A percentile compares a stretch with the other conserved stretches of the same genome.
These are phyloP conservation scores for Capronia epimyces DNA, from an alignment of 2,329 filamentous ascomycete genomes.

Conservation along the genomic window DNA sequence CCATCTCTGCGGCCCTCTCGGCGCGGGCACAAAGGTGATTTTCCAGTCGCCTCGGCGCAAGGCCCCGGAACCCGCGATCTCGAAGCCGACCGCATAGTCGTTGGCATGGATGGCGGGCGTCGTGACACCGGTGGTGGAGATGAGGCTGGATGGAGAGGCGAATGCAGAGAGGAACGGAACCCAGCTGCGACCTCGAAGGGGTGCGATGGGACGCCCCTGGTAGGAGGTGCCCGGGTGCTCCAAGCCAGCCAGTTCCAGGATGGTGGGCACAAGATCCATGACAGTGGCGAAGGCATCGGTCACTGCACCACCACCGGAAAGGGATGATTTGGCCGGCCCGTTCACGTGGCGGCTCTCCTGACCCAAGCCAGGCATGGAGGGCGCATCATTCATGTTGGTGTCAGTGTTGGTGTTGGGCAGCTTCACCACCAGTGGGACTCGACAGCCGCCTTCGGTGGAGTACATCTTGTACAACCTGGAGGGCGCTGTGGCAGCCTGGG, in stretches of 20 bases:
- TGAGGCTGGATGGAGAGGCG: too few species aligned
- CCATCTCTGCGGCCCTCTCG: slow-evolving; percentile 40
- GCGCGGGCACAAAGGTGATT: slow-evolving; percentile 75
- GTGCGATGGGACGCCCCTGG: slow-evolving; percentile 32
- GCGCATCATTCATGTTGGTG: slow-evolving; percentile 32
- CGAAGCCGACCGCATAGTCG: slow-evolving; percentile 32
- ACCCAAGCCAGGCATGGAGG: too few species aligned
- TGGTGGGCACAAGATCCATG: slow-evolving; percentile 36
- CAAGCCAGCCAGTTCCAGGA: slow-evolving; percentile 35
- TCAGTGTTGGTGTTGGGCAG: slow-evolving; percentile 7
- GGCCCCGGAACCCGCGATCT: slow-evolving; percentile 35
- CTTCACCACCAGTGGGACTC: slow-evolving; percentile 28
- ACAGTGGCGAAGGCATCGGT: slow-evolving; percentile 37
- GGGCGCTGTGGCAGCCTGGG: slow-evolving; percentile 30
- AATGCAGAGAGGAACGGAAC: slow-evolving; percentile 29
- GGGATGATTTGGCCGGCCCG: too few species aligned
- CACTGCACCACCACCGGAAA: too few species aligned
- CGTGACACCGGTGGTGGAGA: too few species aligned
- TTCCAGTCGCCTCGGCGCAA: slow-evolving; percentile 86
- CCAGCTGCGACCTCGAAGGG: slow-evolving; percentile 34
- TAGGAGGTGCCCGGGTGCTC: slow-evolving; percentile 32
- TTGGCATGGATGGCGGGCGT: slow-evolving; percentile 31
- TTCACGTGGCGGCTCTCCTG: too few species aligned
- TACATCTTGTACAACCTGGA: slow-evolving; percentile 30
- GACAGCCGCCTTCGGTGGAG: slow-evolving; percentile 31